phyloP scores from a whole-genome alignment of 306 rosid species.

The Cotoneaster glaucophyllus region DNA sequence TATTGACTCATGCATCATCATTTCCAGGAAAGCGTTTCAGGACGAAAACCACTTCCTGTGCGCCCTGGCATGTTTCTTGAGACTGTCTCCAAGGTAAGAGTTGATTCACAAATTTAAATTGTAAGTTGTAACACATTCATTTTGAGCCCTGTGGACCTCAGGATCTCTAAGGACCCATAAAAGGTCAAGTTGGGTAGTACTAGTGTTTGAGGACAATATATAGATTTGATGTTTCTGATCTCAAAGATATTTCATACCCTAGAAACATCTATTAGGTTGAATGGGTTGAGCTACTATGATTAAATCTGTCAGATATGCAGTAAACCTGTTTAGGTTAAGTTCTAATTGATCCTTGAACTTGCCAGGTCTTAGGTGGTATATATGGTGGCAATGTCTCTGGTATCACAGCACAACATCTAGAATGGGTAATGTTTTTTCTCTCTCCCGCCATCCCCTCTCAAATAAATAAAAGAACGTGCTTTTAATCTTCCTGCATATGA shows the following conservation, averaged over 20 bases:
- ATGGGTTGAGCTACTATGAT: slow-evolving; percentile 1
- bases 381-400: slow-evolving; percentile 80
- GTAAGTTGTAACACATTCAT: background rate
- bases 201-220: slow-evolving; percentile 13
- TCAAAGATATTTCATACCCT: background rate
- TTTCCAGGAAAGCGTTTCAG: slow-evolving; percentile 59
- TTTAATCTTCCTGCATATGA: background rate
- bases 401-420: slow-evolving; percentile 90
- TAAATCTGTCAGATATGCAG: background rate
- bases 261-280: background rate
- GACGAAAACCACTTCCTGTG: slow-evolving; percentile 68
- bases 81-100: slow-evolving; percentile 77
- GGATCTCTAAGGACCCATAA: background rate
- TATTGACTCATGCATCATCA: slow-evolving; percentile 8
- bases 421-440: slow-evolving; percentile 53
- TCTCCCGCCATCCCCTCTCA: background rate
- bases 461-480: background rate
- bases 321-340: background rate
- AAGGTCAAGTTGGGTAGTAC: background rate
- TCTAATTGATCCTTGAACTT: slow-evolving; percentile 12
- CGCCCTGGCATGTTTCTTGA: slow-evolving; percentile 99
- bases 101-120: background rate
- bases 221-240: background rate
- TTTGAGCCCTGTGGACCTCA: slow-evolving; percentile 10
- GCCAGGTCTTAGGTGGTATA: slow-evolving; percentile 83